Base-by-base conservation (phyloP, 2,329 filamentous ascomycete genomes). In the Ramichloridium luteum region DNA sequence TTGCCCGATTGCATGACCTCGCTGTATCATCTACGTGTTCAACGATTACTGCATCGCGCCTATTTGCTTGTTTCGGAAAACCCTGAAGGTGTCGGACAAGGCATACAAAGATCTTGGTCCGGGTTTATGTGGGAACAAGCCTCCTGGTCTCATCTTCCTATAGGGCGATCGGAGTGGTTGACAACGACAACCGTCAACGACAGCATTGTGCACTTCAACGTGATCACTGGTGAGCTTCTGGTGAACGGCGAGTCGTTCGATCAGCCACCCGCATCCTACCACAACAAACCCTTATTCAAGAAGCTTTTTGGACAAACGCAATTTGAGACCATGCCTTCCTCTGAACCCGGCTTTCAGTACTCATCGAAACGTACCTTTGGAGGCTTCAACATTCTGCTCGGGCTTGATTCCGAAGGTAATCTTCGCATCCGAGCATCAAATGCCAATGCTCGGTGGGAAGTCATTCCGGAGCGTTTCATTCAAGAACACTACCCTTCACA, bases 221-320 rank as follows among this genome's bases (percentile, higher is more conserved):
- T 65, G 0, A 31, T 69, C 0, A 55, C 62, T 20, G 68, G 68
- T 0, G 57, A 63, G 28, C 46, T 72, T 1, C 49, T 70, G 0
- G 53, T 72, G 4, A 54, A 72, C 35, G 63, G 65, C 0, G 46
- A 62, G 27, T 56, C 61, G 5, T 41, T 70, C 9, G 62, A 67
- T 1, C 69, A 65, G 9, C 58, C 80, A 0, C 74, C 76, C 0
- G 45, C 58, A 1, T 54, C 67, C 2, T 66, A 71, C 26, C 61
- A 60, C 12, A 46, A 66, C 3, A 56, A 62, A 1, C 28, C 39
- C 9, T 47, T 53, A 2, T 55, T 77, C 5, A 48, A 53, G 4
- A 56, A 63, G 3, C 56, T 80, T 0, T 77, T 80, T 42, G 67
- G 67, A 0, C 51, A 62, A 2, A 62, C 67, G 10, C 57, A 58